Base-by-base conservation (phyloP, 2,329 filamentous ascomycete species). In the Fusarium annulatum region DNA sequence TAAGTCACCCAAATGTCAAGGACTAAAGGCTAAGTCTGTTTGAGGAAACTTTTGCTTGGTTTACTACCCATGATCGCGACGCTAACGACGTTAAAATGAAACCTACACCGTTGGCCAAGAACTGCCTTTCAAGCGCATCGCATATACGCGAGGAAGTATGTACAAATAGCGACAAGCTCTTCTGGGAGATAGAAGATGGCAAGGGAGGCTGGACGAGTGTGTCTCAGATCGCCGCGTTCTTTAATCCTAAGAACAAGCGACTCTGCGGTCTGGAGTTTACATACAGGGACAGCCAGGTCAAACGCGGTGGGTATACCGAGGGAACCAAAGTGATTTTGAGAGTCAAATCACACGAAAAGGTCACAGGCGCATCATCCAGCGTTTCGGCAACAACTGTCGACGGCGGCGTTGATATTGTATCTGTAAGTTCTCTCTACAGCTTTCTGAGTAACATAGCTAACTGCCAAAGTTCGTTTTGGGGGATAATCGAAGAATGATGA, bases 191-290 rank as follows among this genome's bases (percentile, higher is more conserved):
- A 14, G 43, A 57, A 41, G 59, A 33, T 15, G 7, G 4, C 9
- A 18, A 48, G 4, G 48, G 16, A 3, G 34, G n/a, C 19, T 61
- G 42, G 53, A 19, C 45, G 1, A 18, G 3, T 2, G 55, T 70
- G 4, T 59, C 39, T 1, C n/a, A 48, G 3, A 61, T 70, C 11
- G 34, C 43, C 23, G 34, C 42, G 1, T 33, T 64, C 21, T 69
- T 64, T 5, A 38, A 49, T 4, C 5, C 34, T 4, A 4, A 5
- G 1, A 12, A 12, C 5, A 5, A 33, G 7, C n/a, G 21, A 5
- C 19, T 68, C 1, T 64, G 42, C 3, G 59, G 67, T 3, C 11
- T 68, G 7, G n/a, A 53, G 7, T 68, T 70, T 28, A 26, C 36
- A 7, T 69, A 71, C 21, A 14, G 36, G 7, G 43, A 38, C 2